phyloP scores from a whole-genome alignment of 2,329 filamentous ascomycete genomes.

The Diaporthe ampelina region DNA sequence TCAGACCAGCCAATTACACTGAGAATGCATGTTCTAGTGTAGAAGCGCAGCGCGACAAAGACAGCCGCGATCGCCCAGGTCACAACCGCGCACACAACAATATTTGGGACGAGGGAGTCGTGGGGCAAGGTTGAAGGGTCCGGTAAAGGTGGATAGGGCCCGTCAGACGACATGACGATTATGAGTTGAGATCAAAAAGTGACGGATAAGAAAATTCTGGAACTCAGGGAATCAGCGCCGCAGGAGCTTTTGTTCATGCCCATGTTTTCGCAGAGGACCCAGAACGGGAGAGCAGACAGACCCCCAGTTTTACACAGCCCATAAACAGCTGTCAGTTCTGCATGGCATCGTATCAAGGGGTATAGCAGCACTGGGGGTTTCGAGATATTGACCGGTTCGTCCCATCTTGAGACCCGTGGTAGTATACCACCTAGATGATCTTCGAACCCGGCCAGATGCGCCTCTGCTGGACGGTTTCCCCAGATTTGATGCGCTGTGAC shows the following conservation, averaged over 20 bases:
- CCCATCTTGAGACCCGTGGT: conserved; percentile 19
- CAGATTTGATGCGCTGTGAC: conserved; percentile 26
- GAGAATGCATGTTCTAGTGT: conserved; percentile 52
- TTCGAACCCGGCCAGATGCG: conserved; percentile 3
- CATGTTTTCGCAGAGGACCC: neutral
- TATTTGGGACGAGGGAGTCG: conserved; percentile 44
- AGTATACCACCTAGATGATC: neutral
- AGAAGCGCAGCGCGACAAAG: conserved; percentile 55
- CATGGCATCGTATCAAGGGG: neutral
- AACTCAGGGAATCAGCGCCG: neutral
- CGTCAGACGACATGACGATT: conserved; percentile 18
- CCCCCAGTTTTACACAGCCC: neutral
- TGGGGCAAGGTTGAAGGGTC: conserved; percentile 16
- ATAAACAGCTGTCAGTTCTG: neutral
- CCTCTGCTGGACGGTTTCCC: conserved; percentile 1
- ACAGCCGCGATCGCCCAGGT: conserved; percentile 49
- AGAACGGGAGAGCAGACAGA: neutral
- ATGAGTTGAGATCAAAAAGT: conserved; percentile 2
- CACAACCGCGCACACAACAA: conserved; percentile 47
- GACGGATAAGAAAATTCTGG: conserved; percentile 2
- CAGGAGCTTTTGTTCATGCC: neutral
- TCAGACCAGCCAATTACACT: conserved; percentile 54
- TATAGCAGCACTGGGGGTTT: conserved; percentile 12
- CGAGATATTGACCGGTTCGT: conserved; percentile 22
- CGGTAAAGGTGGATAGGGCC: conserved; percentile 5